These are phyloP conservation scores for Aspergillus spinulosporus DNA, from an alignment of 2,329 filamentous ascomycete species.

Conservation along the genomic window DNA sequence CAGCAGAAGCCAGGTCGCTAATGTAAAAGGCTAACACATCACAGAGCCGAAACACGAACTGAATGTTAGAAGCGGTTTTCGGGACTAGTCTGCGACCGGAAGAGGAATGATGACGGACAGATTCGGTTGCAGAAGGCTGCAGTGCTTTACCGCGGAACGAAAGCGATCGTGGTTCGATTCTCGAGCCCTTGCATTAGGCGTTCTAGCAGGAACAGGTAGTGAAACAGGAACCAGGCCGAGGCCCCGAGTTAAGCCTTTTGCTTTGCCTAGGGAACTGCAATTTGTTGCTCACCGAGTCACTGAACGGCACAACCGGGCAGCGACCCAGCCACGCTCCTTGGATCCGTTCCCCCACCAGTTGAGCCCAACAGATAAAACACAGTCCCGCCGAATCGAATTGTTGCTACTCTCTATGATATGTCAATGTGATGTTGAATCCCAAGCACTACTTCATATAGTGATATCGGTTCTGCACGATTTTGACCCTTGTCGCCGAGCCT, in stretches of 20 bases:
- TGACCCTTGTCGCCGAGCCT: too few relatives aligned
- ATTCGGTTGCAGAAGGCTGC: neutral
- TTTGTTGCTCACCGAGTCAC: too few relatives aligned
- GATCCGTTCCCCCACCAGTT: conserved; percentile 7
- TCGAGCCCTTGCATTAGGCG: neutral
- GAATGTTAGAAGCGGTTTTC: too few relatives aligned
- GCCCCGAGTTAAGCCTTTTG: too few relatives aligned
- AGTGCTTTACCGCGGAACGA: neutral
- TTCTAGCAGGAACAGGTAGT: neutral
- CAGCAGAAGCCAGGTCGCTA: neutral
- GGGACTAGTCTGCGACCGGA: neutral
- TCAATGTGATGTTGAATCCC: neutral
- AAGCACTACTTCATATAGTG: neutral
- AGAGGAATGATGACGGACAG: neutral
- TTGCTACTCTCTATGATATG: too few relatives aligned
- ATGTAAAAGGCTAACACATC: neutral
- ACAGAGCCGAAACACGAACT: neutral
- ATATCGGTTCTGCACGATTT: neutral
- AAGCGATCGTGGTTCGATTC: neutral
- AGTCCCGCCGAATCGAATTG: neutral
- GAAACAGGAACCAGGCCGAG: too few relatives aligned
- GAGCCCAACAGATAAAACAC: conserved; percentile 3
- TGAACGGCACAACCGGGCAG: too few relatives aligned
- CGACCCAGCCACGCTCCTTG: neutral
- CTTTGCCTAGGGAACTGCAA: too few relatives aligned